These are phyloP conservation scores for Umbelopsis isabellina DNA, from an alignment of 192 early-diverging fungal genomes.

Conservation along the genomic window DNA sequence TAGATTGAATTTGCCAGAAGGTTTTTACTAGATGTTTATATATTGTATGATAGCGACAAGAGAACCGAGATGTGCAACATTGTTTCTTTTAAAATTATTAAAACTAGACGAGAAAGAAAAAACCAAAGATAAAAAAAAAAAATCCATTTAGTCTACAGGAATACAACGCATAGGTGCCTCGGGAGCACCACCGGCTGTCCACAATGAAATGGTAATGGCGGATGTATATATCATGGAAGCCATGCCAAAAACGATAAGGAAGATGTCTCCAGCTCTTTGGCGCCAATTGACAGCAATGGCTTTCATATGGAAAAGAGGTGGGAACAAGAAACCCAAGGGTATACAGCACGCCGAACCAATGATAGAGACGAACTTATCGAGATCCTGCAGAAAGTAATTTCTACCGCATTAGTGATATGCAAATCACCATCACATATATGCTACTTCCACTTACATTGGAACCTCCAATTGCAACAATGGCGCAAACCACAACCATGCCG, in stretches of 20 bases:
- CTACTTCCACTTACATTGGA: slow-evolving; percentile 38
- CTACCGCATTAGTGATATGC: no score
- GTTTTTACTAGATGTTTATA: no score
- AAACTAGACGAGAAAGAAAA: background rate
- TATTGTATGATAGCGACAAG: no score
- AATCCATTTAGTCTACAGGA: slow-evolving; percentile 10
- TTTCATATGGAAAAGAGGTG: slow-evolving; percentile 79
- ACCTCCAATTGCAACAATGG: slow-evolving; percentile 69
- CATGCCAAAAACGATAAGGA: slow-evolving; percentile 68
- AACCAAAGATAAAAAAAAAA: background rate
- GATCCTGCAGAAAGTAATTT: slow-evolving; percentile 35
- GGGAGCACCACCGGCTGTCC: slow-evolving; percentile 33
- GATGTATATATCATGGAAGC: slow-evolving; percentile 78
- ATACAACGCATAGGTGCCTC: slow-evolving; percentile 32
- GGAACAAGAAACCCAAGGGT: slow-evolving; percentile 83
- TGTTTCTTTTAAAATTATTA: no score
- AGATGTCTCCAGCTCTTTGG: slow-evolving; percentile 58
- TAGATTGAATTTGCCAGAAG: no score
- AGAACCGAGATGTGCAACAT: no score
- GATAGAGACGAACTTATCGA: slow-evolving; percentile 90
- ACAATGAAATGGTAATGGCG: slow-evolving; percentile 64
- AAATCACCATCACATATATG: background rate
- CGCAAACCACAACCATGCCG: slow-evolving; percentile 61
- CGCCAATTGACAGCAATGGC: slow-evolving; percentile 55
- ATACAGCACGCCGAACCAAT: slow-evolving; percentile 79